Conservation (phyloP, 2,329 filamentous ascomycete species). For the Hymenoscyphus scutula region DNA sequence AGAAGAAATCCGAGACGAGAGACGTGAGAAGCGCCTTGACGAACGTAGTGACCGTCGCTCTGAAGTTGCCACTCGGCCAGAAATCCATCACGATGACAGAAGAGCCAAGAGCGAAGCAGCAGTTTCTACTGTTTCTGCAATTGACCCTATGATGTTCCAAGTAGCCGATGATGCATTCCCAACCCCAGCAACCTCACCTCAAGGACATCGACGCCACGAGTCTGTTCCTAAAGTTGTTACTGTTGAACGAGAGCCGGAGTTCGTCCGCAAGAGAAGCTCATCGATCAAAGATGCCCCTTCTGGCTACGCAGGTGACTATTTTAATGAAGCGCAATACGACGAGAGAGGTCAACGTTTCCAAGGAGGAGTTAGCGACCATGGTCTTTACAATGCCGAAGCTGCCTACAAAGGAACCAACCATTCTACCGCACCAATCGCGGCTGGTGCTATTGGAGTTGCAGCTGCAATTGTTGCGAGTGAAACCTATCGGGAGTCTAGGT, state of each 20-base stretch:
- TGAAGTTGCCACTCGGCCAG: conserved; percentile 17
- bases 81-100: conserved; percentile 22
- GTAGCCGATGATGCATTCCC: conserved; percentile 52
- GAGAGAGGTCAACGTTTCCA: conserved; percentile 20
- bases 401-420: conserved; percentile 48
- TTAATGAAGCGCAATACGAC: conserved; percentile 15
- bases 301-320: conserved; percentile 19
- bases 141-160: conserved; percentile 60
- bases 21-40: conserved; percentile 38
- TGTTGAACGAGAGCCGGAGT: conserved; percentile 52
- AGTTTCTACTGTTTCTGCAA: conserved; percentile 29
- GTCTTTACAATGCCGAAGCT: conserved; percentile 43
- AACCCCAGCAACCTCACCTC: conserved; percentile 41
- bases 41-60: conserved; percentile 20
- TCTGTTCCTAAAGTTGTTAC: conserved; percentile 48
- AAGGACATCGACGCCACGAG: conserved; percentile 21
- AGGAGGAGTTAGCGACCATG: conserved; percentile 22
- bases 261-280: conserved; percentile 28
- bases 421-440: conserved; percentile 47
- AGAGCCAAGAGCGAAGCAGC: conserved; percentile 33
- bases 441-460: conserved; percentile 47
- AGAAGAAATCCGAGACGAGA: conserved; percentile 35
- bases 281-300: conserved; percentile 27
- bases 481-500: conserved; percentile 29
- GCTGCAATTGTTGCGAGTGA: conserved; percentile 44